These are phyloP conservation scores for Verbascum thapsus DNA, from an alignment of 257 asterid genomes.

Conservation along the genomic window DNA sequence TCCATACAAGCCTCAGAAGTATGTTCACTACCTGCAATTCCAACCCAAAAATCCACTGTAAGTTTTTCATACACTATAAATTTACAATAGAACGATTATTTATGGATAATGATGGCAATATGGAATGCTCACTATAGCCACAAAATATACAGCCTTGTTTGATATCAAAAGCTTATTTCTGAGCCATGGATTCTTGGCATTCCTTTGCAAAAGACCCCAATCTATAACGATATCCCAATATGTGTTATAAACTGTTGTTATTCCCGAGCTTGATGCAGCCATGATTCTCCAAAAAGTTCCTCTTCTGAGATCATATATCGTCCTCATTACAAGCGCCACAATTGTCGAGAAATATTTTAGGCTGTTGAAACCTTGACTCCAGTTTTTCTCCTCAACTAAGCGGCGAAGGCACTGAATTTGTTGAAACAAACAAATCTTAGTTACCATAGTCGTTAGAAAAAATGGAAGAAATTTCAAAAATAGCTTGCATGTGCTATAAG, in stretches of 20 bases:
- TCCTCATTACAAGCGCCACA: constrained; percentile 70
- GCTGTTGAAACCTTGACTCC: constrained; percentile 47
- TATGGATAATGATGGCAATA: too few relatives aligned
- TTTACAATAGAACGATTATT: too few relatives aligned
- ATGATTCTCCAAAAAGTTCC: constrained; percentile 45
- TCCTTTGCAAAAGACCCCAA: constrained; percentile 70
- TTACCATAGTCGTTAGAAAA: not conserved
- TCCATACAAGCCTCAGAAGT: constrained; percentile 81
- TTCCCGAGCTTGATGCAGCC: constrained; percentile 63
- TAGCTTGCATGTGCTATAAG: too few relatives aligned
- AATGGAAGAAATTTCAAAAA: too few relatives aligned
- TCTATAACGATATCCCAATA: constrained; percentile 86
- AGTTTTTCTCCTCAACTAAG: constrained; percentile 53
- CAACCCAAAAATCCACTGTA: too few relatives aligned
- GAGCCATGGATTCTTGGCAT: constrained; percentile 70
- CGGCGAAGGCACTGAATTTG: constrained; percentile 67
- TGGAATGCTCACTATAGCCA: constrained; percentile 61
- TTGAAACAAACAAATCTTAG: not conserved
- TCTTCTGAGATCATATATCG: constrained; percentile 35
- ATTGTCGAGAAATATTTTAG: constrained; percentile 71
- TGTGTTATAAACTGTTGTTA: constrained; percentile 59
- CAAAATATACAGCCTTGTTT: constrained; percentile 62
- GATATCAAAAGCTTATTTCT: constrained; percentile 76
- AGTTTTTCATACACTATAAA: too few relatives aligned
- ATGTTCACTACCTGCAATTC: constrained; percentile 61